Evolutionary conservation across 2,329 filamentous ascomycete genomes (phyloP), one percentile per base, ranked within the genome.

Genomic region (Alternaria alternata): DNA sequence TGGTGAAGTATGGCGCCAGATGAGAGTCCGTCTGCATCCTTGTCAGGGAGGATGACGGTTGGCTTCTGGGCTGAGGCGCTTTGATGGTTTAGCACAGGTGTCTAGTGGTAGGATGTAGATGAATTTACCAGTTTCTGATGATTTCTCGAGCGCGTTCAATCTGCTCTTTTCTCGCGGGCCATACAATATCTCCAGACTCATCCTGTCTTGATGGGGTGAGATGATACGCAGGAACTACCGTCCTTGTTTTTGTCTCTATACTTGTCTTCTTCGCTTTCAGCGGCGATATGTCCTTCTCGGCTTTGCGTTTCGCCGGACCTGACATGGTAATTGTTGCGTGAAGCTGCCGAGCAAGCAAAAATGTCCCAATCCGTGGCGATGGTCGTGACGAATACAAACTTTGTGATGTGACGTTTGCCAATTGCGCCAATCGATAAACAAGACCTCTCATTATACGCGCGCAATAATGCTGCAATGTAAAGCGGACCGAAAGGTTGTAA

Each of bases 11-110:
- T 90, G 1, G 85, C 85, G 0, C 89, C 89, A 2, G 88, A 86
- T 2, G 85, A 85, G 3, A 91, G 79, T 0, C 89, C 89, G 73
- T 91, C 89, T 3, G 88, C 88, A 66, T 91, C 88, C 69, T 90
- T 91, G 70, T 91, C 89, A 0, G 89, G 89, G 0, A 90, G 82
- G 14, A 91, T 87, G 18, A 91, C 75, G 1, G 84, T 86, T 36
- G 78, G 80, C 57, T 86, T 81, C 9, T 82, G 76, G 11, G 85
- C 77, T 16, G 78, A 68, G 18, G 83, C 87, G 73, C 87, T 89
- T 62, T 11, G 5, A 20, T 20, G 18, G 3, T 34, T 72, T 57
- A 63, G 61, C 11, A 39, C 5, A 24, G 7, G 30, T n/a, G 3
- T 14, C 12, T 22, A 16, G n/a, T 8, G 1, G 6, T 26, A 4